Evolutionary conservation across 192 early-diverging fungal genomes (phyloP), one percentile per base, ranked within the genome.

Genomic region (Mortierella claussenii): DNA sequence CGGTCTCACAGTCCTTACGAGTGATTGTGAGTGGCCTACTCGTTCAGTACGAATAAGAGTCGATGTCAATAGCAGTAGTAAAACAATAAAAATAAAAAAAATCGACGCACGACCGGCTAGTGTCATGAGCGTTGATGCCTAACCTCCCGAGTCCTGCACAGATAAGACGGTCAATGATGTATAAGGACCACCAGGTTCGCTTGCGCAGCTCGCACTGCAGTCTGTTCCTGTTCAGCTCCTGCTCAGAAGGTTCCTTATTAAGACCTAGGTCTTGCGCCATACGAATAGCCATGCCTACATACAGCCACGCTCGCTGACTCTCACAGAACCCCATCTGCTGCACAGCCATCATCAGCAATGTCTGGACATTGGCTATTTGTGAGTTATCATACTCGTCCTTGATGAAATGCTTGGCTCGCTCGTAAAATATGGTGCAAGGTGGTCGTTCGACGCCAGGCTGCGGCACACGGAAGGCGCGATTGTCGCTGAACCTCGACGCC

Each of bases 141-240:
- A 57, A 85, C 61, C 89, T 85, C 67, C 92, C 91, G 49, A 91
- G 80, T 15, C 82, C 84, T 6, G 88, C 89, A 64, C 87, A 87
- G 33, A 83, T 75, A 60, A 89, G 81, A n/a, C 89, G 83, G 62
- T 94, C 92, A 24, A 88, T 66, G 20, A 92, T 85, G 48, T 89
- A 94, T 64, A 88, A 89, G 20, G 87, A 86, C 92, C 92, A 94
- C 86, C 90, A 94, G 1, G 88, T 88, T 20, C 91, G 85, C 58
- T 85, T 87, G 24, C 90, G 69, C 46, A 85, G 45, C 68, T 91
- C 89, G 12, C 66, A 51, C 61, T 64, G 75, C 49, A 70, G 87
- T 80, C 26, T 68, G 51, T 62, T 91, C 84, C 75, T 51, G 45
- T 66, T 34, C 40, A 90, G 87, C 21, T 81, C 75, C n/a, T 62